These are phyloP conservation scores for Penicillium silybi DNA, from an alignment of 495 filamentous ascomycete species.

Conservation along the genomic window DNA sequence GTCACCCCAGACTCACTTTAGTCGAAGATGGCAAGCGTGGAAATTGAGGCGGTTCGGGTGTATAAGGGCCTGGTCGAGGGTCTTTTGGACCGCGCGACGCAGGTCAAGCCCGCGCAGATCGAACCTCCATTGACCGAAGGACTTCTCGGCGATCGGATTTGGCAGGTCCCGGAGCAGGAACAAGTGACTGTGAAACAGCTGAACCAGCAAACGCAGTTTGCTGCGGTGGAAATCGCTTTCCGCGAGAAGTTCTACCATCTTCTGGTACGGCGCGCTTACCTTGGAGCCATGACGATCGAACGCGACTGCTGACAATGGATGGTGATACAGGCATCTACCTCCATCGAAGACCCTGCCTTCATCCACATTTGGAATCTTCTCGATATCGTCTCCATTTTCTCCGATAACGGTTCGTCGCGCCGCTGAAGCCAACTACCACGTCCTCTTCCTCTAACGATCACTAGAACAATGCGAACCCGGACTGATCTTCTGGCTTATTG, in stretches of 20 bases:
- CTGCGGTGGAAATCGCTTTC: constrained; percentile 73
- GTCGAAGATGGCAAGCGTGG: constrained; percentile 46
- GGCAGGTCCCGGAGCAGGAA: constrained; percentile 30
- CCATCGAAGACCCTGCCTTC: constrained; percentile 71
- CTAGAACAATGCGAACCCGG: constrained; percentile 78
- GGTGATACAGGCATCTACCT: constrained; percentile 52
- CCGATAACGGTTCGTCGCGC: constrained; percentile 60
- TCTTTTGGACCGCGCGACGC: constrained; percentile 60
- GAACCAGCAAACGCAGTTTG: constrained; percentile 49
- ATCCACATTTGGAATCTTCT: constrained; percentile 88
- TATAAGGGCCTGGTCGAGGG: constrained; percentile 54
- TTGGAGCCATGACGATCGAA: not conserved
- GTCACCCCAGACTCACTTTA: not conserved
- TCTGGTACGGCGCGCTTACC: constrained; percentile 51
- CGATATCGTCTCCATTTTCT: constrained; percentile 81
- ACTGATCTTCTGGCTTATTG: constrained; percentile 82
- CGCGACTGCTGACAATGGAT: constrained; percentile 14
- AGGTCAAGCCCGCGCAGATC: constrained; percentile 63
- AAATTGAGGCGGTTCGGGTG: constrained; percentile 52
- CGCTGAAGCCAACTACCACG: constrained; percentile 1
- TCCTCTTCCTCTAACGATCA: constrained; percentile 24
- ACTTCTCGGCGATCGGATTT: constrained; percentile 38
- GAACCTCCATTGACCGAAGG: constrained; percentile 72
- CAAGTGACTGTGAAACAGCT: constrained; percentile 21
- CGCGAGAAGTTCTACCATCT: constrained; percentile 71